Conservation (phyloP, 495 filamentous ascomycete genomes). For the Penicillium antarcticum region DNA sequence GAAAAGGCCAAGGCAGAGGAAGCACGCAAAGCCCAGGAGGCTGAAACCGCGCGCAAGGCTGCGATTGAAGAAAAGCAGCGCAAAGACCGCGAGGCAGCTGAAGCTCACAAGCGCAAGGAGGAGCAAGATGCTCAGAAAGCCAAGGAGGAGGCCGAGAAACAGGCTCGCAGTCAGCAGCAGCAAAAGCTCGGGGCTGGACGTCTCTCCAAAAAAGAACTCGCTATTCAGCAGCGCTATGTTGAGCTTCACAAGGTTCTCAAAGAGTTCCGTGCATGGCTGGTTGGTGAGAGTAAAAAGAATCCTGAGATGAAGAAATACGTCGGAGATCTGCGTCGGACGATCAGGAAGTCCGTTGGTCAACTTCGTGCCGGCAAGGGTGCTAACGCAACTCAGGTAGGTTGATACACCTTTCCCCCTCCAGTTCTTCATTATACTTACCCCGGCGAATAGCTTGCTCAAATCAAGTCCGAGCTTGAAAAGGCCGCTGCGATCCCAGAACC, state of each 20-base stretch:
- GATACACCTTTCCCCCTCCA: neutral
- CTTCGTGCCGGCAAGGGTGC: slow-evolving; percentile 59
- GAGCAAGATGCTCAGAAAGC: slow-evolving; percentile 35
- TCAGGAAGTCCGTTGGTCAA: slow-evolving; percentile 71
- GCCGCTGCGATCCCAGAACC: slow-evolving; percentile 48
- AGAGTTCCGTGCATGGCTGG: slow-evolving; percentile 57
- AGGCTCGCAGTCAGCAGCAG: slow-evolving; percentile 26
- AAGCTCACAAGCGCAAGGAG: slow-evolving; percentile 38
- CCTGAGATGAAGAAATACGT: slow-evolving; percentile 58
- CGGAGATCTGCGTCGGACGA: slow-evolving; percentile 71
- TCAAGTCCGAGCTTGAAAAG: slow-evolving; percentile 45
- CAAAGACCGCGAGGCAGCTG: slow-evolving; percentile 50
- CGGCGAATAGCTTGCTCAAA: slow-evolving; percentile 16
- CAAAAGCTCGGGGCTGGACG: slow-evolving; percentile 25
- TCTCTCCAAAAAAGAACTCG: slow-evolving; percentile 33
- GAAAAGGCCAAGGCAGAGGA: slow-evolving; percentile 41
- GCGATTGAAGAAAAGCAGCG: slow-evolving; percentile 50
- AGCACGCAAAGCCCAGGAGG: slow-evolving; percentile 22
- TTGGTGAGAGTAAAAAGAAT: slow-evolving; percentile 45
- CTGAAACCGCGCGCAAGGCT: slow-evolving; percentile 39
- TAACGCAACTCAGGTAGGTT: slow-evolving; percentile 52
- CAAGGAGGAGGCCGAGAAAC: slow-evolving; percentile 29
- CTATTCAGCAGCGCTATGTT: slow-evolving; percentile 57
- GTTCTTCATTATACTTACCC: neutral
- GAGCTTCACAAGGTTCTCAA: slow-evolving; percentile 74